Evolutionary conservation across 2,329 filamentous ascomycete genomes (phyloP), one percentile per base, ranked within the genome.

Genomic region (Beauveria rudraprayagi): DNA sequence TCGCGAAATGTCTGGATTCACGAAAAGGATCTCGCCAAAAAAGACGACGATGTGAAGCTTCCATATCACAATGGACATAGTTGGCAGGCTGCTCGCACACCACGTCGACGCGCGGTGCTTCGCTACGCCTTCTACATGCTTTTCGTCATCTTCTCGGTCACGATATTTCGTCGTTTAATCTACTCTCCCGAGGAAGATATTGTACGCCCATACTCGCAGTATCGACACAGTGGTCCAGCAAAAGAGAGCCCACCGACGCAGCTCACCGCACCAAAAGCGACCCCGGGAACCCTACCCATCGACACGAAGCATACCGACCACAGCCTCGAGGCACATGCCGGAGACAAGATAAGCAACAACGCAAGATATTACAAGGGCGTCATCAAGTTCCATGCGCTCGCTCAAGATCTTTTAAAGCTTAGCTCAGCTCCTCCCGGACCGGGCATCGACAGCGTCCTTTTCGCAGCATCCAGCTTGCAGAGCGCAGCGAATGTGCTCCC

Each of bases 401-500:
- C 82, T 0, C 69, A 72, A 19, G 85, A 87, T 3, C 76, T 96
- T 46, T 30, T 34, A 3, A 43, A 43, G 11, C 30, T 55, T 19
- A 44, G 8, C 50, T 40, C 26, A 17, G 17, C 40, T 16, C 82
- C 86, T 47, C 79, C 77, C 14, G 83, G 88, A 48, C 71, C 78
- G 8, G 76, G 73, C 22, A 85, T 83, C 0, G 75, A 76, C 28
- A 92, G 92, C 68, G 81, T 96, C 17, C 73, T 97, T 3, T 96
- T 96, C 70, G 88, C 87, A 5, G 86, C 89, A 3, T 87, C 90
- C 0, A 92, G 82, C 63, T 74, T 95, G 56, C 83, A 83, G 71
- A 94, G 90, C 69, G 84, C 86, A 17, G 82, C 90, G 0, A 82
- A 83, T 37, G 72, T 97, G 58, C 76, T 96, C 37, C 91, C 92